phyloP scores from a whole-genome alignment of 192 early-diverging fungal genomes.

The Backusella parvicylindrica region DNA sequence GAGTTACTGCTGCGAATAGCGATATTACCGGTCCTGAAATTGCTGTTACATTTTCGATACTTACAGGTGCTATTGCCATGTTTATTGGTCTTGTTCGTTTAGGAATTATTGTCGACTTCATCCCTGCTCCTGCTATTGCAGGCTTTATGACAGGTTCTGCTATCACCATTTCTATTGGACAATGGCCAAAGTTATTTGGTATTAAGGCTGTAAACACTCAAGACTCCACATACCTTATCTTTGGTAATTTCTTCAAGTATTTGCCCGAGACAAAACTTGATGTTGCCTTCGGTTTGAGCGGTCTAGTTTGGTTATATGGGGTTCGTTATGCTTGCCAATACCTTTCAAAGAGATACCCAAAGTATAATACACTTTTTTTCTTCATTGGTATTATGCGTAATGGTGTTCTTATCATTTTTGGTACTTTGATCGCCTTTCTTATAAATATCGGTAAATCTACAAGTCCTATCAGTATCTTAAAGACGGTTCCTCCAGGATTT shows the following conservation, averaged over 20 bases:
- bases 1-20: slow-evolving; percentile 18
- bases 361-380: slow-evolving; percentile 47
- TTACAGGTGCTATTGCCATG: slow-evolving; percentile 70
- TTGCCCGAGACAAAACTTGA: slow-evolving; percentile 48
- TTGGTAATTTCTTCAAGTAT: slow-evolving; percentile 46
- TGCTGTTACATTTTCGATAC: slow-evolving; percentile 65
- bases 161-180: slow-evolving; percentile 69
- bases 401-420: slow-evolving; percentile 71
- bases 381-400: slow-evolving; percentile 71
- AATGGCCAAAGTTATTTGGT: slow-evolving; percentile 76
- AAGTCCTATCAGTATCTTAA: slow-evolving; percentile 63
- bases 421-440: slow-evolving; percentile 67
- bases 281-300: slow-evolving; percentile 54
- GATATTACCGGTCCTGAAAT: slow-evolving; percentile 44
- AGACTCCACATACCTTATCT: slow-evolving; percentile 54
- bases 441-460: slow-evolving; percentile 47
- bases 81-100: slow-evolving; percentile 81
- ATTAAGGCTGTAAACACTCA: slow-evolving; percentile 74
- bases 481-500: slow-evolving; percentile 75
- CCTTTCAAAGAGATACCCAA: slow-evolving; percentile 44
- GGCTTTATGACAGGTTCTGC: slow-evolving; percentile 88
- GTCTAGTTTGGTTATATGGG: slow-evolving; percentile 36
- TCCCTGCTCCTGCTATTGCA: slow-evolving; percentile 81
- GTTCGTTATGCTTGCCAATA: slow-evolving; percentile 36
- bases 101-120: slow-evolving; percentile 89